A percentile compares a stretch with the other conserved stretches of the same genome.
Conservation (phyloP, 2,329 filamentous ascomycete species). For the Xylaria arbuscula region DNA sequence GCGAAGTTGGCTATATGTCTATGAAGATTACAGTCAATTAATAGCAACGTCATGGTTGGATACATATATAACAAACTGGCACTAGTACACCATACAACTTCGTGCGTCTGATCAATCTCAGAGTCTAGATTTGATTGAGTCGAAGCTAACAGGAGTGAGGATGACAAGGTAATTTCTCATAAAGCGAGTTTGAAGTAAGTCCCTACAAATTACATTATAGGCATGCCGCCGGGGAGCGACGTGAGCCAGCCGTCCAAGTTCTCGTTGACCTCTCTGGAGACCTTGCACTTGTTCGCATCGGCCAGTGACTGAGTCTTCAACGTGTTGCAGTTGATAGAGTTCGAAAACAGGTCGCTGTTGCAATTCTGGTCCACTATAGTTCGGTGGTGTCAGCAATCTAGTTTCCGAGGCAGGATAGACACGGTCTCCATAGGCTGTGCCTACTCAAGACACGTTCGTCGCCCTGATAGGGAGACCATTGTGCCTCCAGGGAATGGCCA, state of each 20-base stretch:
- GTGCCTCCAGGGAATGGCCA: not conserved
- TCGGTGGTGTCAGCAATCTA: not conserved
- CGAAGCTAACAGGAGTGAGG: not conserved
- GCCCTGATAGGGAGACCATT: not conserved
- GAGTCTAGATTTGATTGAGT: not conserved
- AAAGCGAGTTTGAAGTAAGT: not conserved
- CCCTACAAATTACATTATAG: slow-evolving; percentile 37
- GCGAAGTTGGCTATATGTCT: too few relatives aligned
- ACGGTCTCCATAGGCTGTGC: not conserved
- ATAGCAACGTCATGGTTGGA: not conserved
- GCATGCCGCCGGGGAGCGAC: slow-evolving; percentile 46
- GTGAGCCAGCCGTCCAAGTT: slow-evolving; percentile 51
- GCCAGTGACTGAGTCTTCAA: slow-evolving; percentile 47
- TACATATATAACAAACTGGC: not conserved
- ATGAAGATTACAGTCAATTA: not conserved
- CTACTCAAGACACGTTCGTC: not conserved
- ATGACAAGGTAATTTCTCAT: slow-evolving; percentile 10
- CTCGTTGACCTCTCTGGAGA: slow-evolving; percentile 47
- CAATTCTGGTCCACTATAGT: slow-evolving; percentile 48
- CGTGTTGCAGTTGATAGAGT: slow-evolving; percentile 47
- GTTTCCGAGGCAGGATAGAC: not conserved
- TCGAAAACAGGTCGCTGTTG: slow-evolving; percentile 48
- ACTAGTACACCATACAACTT: not conserved
- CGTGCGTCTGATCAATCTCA: not conserved
- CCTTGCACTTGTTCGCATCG: slow-evolving; percentile 50